Evolutionary conservation across 129 eudicot species (phyloP).

Genomic region (Helichrysum umbraculigerum): DNA sequence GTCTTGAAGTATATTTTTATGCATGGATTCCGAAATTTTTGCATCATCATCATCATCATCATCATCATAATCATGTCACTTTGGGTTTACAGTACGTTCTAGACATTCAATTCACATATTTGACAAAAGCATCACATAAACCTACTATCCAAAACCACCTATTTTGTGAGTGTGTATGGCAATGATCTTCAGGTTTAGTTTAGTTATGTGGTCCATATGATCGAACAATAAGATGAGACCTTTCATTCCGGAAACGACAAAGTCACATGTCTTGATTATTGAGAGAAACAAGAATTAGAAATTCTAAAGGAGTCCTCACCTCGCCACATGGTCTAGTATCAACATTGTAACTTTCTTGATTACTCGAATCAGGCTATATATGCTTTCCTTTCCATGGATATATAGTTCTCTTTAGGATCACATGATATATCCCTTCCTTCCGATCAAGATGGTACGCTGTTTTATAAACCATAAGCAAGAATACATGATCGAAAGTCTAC

Average conservation of each 20-base stretch:
- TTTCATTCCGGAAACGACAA: background rate
- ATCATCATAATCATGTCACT: background rate
- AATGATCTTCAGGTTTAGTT: background rate
- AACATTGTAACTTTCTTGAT: background rate
- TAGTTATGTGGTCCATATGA: background rate
- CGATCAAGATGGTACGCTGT: background rate
- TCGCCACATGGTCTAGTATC: background rate
- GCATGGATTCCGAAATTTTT: no score
- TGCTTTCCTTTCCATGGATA: background rate
- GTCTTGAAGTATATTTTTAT: no score
- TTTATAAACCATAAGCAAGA: background rate
- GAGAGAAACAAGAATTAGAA: conserved; percentile 7
- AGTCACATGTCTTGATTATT: conserved; percentile 18
- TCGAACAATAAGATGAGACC: background rate
- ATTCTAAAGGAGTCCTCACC: conserved; percentile 9
- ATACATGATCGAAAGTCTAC: background rate
- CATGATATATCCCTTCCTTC: background rate
- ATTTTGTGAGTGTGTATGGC: background rate
- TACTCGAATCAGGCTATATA: background rate
- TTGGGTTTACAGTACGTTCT: no score
- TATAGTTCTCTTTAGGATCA: background rate
- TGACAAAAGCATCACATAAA: background rate
- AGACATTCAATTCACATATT: background rate
- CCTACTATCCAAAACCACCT: background rate
- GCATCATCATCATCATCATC: no score